These are phyloP conservation scores for Chytridium lagenaria DNA, from an alignment of 371 early-diverging fungal genomes.

Conservation along the genomic window DNA sequence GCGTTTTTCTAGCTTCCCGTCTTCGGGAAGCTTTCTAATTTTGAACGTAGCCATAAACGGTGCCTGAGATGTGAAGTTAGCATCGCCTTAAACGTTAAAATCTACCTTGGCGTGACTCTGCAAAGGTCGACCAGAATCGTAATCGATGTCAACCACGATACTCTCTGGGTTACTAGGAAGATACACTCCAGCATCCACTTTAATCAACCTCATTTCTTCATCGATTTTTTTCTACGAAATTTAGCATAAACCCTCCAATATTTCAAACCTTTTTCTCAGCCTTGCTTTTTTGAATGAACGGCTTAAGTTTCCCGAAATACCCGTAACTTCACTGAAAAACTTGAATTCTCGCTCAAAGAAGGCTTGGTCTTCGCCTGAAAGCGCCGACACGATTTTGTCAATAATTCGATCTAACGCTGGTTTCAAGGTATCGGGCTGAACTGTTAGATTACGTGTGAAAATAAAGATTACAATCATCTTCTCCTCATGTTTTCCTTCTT, in stretches of 20 bases:
- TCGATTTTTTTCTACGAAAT: conserved; percentile 79
- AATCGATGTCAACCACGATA: conserved; percentile 93
- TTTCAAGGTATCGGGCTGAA: conserved; percentile 68
- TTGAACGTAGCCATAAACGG: conserved; percentile 99
- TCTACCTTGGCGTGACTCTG: conserved; percentile 97
- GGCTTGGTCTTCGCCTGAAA: conserved; percentile 83
- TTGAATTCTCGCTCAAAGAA: conserved; percentile 95
- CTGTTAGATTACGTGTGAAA: background rate
- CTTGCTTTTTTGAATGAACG: conserved; percentile 86
- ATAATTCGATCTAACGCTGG: conserved; percentile 88
- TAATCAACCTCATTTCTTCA: conserved; percentile 93
- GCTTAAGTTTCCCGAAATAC: conserved; percentile 97
- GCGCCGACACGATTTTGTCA: conserved; percentile 70
- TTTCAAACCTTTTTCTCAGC: conserved; percentile 87
- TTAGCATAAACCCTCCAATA: background rate
- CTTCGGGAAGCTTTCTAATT: conserved; percentile 66
- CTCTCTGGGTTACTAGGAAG: conserved; percentile 98
- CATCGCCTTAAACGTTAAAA: background rate
- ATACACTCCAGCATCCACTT: conserved; percentile 97
- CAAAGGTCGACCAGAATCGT: conserved; percentile 92
- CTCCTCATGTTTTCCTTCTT: conserved; percentile 62
- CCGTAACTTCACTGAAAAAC: conserved; percentile 95
- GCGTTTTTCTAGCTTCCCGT: conserved; percentile 14
- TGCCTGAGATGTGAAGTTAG: conserved; percentile 61
- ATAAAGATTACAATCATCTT: conserved; percentile 18